These are phyloP conservation scores for Gynostemma pentaphyllum DNA, from an alignment of 306 rosid genomes.

Conservation along the genomic window DNA sequence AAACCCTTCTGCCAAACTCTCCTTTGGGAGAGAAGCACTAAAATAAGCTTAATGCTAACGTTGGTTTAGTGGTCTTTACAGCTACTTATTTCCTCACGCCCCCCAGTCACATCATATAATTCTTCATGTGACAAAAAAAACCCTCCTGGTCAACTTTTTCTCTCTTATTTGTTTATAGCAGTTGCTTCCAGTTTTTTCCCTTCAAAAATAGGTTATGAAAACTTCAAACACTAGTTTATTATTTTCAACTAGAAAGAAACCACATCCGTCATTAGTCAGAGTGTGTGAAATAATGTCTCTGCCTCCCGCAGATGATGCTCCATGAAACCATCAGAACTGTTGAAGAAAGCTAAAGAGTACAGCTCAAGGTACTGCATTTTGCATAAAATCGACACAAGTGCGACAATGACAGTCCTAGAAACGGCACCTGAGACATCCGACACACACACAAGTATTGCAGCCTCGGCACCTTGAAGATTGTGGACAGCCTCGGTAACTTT, in stretches of 20 bases:
- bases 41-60: no score
- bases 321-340: background rate
- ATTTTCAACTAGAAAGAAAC: background rate
- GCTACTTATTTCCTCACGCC: no score
- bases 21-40: no score
- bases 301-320: background rate
- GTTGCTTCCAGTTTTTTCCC: no score
- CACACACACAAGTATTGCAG: constrained; percentile 31
- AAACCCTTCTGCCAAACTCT: no score
- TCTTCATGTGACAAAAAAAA: no score
- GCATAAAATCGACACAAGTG: constrained; percentile 33
- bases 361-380: constrained; percentile 13
- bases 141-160: no score
- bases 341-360: background rate
- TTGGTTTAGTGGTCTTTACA: no score
- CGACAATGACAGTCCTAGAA: constrained; percentile 37
- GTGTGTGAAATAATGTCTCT: background rate
- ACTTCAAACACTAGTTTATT: background rate
- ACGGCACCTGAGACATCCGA: constrained; percentile 44
- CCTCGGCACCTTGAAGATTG: constrained; percentile 21
- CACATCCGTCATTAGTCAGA: background rate
- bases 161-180: no score
- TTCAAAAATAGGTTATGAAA: no score
- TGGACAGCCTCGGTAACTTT: constrained; percentile 24
- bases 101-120: no score